Percentiles rank a stretch among this genome's conserved stretches.
Evolutionary conservation across 139 green algal genomes (phyloP).

Genomic region (Dunaliella primolecta): DNA sequence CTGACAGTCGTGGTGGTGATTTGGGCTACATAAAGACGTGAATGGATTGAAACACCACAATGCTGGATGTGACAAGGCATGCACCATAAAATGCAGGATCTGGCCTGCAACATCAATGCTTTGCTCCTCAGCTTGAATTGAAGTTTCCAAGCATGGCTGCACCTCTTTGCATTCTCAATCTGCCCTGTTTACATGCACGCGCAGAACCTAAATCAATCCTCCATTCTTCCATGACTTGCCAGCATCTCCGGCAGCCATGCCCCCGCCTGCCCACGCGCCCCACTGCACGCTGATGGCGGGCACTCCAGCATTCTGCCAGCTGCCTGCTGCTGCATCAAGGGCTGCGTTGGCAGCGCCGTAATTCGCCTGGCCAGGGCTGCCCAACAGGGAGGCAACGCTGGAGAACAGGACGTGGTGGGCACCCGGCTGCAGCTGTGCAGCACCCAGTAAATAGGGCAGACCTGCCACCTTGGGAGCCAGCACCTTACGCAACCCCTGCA

Average conservation of each 20-base stretch:
- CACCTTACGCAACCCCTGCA: conserved; percentile 40
- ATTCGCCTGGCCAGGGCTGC: conserved; percentile 71
- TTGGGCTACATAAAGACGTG: too few relatives aligned
- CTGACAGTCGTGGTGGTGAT: too few relatives aligned
- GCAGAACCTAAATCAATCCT: too few relatives aligned
- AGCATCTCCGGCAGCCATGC: conserved; percentile 73
- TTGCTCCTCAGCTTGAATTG: too few relatives aligned
- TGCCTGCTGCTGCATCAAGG: conserved; percentile 49
- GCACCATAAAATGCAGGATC: too few relatives aligned
- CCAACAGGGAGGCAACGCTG: conserved; percentile 61
- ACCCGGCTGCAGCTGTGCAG: conserved; percentile 17
- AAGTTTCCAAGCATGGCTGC: too few relatives aligned
- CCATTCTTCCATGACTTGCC: too few relatives aligned
- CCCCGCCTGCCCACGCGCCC: conserved; percentile 80
- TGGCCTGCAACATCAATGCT: too few relatives aligned
- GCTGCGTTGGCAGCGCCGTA: conserved; percentile 74
- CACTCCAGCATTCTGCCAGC: conserved; percentile 52
- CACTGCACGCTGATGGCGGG: conserved; percentile 71
- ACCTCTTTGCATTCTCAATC: too few relatives aligned
- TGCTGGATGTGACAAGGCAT: too few relatives aligned
- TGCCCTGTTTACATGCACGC: too few relatives aligned
- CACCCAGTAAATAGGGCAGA: neutral
- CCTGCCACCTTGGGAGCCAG: conserved; percentile 42
- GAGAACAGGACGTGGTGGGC: conserved; percentile 52
- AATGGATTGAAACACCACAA: too few relatives aligned